A percentile compares a stretch with the other conserved stretches of the same genome.
Evolutionary conservation across 805 yeast species (phyloP).

Genomic region (Zygoascus bituminiphila): DNA sequence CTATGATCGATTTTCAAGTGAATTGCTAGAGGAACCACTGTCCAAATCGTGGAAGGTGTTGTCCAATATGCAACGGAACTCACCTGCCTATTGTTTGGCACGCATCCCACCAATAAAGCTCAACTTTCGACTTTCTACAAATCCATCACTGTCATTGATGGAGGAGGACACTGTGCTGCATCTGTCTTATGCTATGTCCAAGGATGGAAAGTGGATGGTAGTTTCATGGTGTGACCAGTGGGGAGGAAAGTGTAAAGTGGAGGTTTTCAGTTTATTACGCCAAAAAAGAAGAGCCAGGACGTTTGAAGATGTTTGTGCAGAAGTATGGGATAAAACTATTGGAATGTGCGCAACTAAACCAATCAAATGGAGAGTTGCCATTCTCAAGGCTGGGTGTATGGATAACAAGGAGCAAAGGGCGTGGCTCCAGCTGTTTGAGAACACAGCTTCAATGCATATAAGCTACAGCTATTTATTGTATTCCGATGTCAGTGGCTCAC

Average conservation of each 20-base stretch:
- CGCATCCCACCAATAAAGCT: slow-evolving; percentile 26
- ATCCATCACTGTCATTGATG: slow-evolving; percentile 29
- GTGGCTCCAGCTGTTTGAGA: slow-evolving; percentile 23
- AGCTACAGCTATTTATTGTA: slow-evolving; percentile 11
- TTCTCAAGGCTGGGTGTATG: slow-evolving; percentile 31
- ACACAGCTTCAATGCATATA: slow-evolving; percentile 7
- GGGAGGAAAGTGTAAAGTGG: slow-evolving; percentile 54
- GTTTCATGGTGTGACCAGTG: slow-evolving; percentile 87
- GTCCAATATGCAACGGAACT: slow-evolving; percentile 5
- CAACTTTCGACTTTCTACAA: slow-evolving; percentile 22
- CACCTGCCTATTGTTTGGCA: slow-evolving; percentile 29
- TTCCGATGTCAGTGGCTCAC: slow-evolving; percentile 11
- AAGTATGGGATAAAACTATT: slow-evolving; percentile 29
- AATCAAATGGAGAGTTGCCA: slow-evolving; percentile 28
- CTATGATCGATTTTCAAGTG: slow-evolving; percentile 19
- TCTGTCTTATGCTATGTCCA: slow-evolving; percentile 74
- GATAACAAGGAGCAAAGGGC: slow-evolving; percentile 25
- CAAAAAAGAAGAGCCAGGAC: slow-evolving; percentile 16
- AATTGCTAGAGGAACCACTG: neutral
- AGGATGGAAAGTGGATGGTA: slow-evolving; percentile 74
- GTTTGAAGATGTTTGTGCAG: slow-evolving; percentile 25
- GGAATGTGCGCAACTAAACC: slow-evolving; percentile 17
- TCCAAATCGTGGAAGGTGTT: neutral
- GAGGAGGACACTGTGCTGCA: slow-evolving; percentile 75
- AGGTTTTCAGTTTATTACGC: slow-evolving; percentile 35